Evolutionary conservation across 441 rosid genomes (phyloP), one percentile per base, ranked within the genome.

Genomic region (Adansonia gregorii): DNA sequence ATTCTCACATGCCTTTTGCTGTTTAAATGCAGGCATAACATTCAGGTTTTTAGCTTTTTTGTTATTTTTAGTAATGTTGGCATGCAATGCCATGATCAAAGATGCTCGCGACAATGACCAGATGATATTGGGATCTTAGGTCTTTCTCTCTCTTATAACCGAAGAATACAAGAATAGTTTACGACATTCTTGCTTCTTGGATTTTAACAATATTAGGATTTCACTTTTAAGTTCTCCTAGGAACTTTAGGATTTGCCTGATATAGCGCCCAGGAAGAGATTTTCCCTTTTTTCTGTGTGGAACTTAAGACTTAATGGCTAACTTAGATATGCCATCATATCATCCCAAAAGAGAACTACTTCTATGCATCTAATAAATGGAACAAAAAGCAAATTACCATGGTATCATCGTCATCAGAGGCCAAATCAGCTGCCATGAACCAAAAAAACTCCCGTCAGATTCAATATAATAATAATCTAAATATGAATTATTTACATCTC

Each of bases 361-460:
- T 10, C 48, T 27, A n/a, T 65, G 45, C 49, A 75, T 22, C 46
- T 54, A 24, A 55, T 8, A 58, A 67, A 49, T 17, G 43, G 63
- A 45, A 41, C 31, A 69, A 14, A 22, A 64, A 69, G 2, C 15
- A 46, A 73, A 82, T 88, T 84, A 91, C 96, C 88, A 14, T 84
- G 74, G 63, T 78, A 80, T 78, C 82, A 15, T 88, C 92, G 51
- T 87, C 92, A 20, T 93, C 98, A 2, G 93, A 92, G 67, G 78
- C 88, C 63, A 80, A 75, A 77, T 90, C 93, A 83, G 94, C 98
- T 95, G 94, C 85, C 82, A 74, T 79, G 17, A 49, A 75, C 73
- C 75, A 78, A 14, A 77, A n/a, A 54, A 14, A 56, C 3, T 60
- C 58, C 45, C 14, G 83, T 82, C 69, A 86, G 83, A 72, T 70